These are phyloP conservation scores for Odonthalia washingtoniensis DNA, from an alignment of 31 red algal genomes.

Conservation along the genomic window DNA sequence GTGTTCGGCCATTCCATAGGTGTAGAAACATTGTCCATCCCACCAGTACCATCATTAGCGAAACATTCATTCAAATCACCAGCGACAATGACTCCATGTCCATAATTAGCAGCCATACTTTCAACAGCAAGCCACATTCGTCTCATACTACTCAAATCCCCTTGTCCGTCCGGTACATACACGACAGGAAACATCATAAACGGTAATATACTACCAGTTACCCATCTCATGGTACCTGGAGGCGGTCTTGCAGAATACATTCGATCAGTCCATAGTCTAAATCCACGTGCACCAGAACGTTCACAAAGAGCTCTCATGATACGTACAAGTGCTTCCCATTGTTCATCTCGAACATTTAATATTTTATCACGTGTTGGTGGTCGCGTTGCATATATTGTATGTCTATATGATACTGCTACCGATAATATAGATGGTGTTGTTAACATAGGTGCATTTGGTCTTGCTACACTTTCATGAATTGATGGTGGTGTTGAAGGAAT, in stretches of 20 bases:
- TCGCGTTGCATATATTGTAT: too few relatives aligned
- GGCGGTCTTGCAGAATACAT: conserved; percentile 31
- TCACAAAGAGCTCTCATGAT: not conserved
- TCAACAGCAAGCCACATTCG: conserved; percentile 58
- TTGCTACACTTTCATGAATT: not conserved
- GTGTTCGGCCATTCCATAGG: conserved; percentile 33
- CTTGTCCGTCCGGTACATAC: not conserved
- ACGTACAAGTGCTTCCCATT: not conserved
- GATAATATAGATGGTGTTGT: not conserved
- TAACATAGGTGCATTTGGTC: not conserved
- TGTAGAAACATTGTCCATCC: not conserved
- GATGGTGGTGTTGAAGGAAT: not conserved
- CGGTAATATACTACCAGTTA: conserved; percentile 27
- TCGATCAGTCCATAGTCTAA: conserved; percentile 56
- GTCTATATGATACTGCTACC: conserved; percentile 44
- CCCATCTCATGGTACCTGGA: conserved; percentile 28
- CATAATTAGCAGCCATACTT: conserved; percentile 29
- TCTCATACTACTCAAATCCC: not conserved
- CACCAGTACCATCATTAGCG: too few relatives aligned
- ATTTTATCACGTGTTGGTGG: too few relatives aligned
- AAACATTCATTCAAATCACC: too few relatives aligned
- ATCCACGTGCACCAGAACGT: not conserved
- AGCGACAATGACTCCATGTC: conserved; percentile 40
- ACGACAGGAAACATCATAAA: conserved; percentile 33
- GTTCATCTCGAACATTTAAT: not conserved